These are phyloP conservation scores for Teunomyces pallodes DNA, from an alignment of 805 yeast genomes.

Conservation along the genomic window DNA sequence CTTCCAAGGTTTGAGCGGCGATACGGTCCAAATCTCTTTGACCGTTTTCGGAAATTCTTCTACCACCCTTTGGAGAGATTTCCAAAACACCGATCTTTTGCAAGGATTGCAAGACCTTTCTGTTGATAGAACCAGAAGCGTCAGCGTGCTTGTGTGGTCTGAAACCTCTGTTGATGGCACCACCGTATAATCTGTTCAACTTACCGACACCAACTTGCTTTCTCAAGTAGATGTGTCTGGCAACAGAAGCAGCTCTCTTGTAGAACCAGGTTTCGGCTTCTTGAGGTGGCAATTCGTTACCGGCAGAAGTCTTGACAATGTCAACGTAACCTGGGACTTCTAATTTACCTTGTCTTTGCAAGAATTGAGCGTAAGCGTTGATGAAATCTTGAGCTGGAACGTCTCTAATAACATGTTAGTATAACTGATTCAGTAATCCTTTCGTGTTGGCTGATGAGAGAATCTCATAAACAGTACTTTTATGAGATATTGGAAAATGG, in stretches of 20 bases:
- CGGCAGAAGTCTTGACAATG: conserved; percentile 97
- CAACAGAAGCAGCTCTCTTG: conserved; percentile 99
- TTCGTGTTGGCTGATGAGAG: conserved; percentile 1
- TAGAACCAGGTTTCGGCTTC: conserved; percentile 99
- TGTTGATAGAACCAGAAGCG: conserved; percentile 99
- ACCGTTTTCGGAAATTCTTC: conserved; percentile 98
- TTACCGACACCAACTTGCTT: conserved; percentile 99
- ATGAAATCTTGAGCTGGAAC: conserved; percentile 99
- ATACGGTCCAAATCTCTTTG: conserved; percentile 99
- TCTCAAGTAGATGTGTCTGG: conserved; percentile 99
- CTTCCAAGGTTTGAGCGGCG: conserved; percentile 97
- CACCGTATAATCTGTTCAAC: conserved; percentile 98
- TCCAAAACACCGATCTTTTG: conserved; percentile 98
- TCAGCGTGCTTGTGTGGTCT: conserved; percentile 98
- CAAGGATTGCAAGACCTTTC: conserved; percentile 96
- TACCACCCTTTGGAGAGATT: conserved; percentile 97
- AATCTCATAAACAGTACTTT: neutral
- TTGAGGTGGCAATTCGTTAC: conserved; percentile 99
- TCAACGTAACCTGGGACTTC: conserved; percentile 99
- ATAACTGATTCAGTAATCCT: conserved; percentile 14
- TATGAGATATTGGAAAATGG: neutral
- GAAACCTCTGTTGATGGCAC: conserved; percentile 98
- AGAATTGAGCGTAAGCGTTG: conserved; percentile 99
- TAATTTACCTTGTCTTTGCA: conserved; percentile 99
- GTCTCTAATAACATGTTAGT: conserved; percentile 69